These are phyloP conservation scores for Ascochyta clinopodiicola DNA, from an alignment of 2,329 filamentous ascomycete genomes.

Conservation along the genomic window DNA sequence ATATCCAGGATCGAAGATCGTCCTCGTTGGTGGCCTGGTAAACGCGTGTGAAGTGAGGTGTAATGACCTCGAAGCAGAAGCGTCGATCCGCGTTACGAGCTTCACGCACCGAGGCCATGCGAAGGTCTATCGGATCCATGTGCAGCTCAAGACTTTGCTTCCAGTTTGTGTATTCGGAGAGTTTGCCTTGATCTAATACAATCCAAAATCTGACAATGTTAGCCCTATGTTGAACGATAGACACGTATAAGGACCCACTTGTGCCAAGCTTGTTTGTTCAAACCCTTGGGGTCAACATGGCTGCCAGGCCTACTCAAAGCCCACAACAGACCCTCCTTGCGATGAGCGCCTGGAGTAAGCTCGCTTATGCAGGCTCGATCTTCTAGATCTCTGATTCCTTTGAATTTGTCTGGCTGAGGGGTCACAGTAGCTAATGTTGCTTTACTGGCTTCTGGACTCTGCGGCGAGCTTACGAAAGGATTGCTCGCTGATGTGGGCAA, in stretches of 20 bases:
- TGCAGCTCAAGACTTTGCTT: conserved; percentile 96
- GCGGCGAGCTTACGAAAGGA: conserved; percentile 33
- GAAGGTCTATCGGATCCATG: conserved; percentile 96
- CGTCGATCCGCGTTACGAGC: conserved; percentile 91
- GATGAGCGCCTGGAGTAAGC: conserved; percentile 67
- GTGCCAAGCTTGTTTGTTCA: conserved; percentile 98
- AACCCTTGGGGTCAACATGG: conserved; percentile 90
- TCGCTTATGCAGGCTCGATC: conserved; percentile 57
- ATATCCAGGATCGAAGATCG: conserved; percentile 97
- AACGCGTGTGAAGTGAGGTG: conserved; percentile 91
- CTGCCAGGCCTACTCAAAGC: conserved; percentile 90
- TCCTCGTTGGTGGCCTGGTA: conserved; percentile 98
- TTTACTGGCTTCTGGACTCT: conserved; percentile 40
- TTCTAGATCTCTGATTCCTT: conserved; percentile 89
- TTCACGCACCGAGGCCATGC: conserved; percentile 95
- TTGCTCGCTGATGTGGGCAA: conserved; percentile 31
- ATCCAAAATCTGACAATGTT: conserved; percentile 83
- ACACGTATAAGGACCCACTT: conserved; percentile 69
- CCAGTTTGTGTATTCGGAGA: conserved; percentile 99
- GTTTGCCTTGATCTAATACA: conserved; percentile 92
- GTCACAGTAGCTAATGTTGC: conserved; percentile 32
- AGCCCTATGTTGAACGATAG: conserved; percentile 23
- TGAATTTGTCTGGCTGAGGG: conserved; percentile 70
- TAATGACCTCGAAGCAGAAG: conserved; percentile 99
- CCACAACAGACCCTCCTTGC: conserved; percentile 95